A percentile compares a stretch with the other conserved stretches of the same genome.
Evolutionary conservation across 805 yeast genomes (phyloP).

Genomic region (Ogataea corticis): DNA sequence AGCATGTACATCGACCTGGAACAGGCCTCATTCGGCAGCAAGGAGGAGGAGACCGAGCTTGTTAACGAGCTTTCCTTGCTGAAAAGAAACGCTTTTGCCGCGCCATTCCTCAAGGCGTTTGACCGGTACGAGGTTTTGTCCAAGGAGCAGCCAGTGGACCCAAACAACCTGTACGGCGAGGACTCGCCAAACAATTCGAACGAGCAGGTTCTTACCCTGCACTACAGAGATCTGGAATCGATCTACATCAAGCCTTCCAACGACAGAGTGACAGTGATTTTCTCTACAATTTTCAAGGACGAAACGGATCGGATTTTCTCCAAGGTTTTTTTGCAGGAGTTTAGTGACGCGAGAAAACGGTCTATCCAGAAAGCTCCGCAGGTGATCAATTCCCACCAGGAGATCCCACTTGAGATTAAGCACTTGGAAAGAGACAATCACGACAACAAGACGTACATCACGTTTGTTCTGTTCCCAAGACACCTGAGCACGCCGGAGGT

Average conservation of each 20-base stretch:
- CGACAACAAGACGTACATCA: slow-evolving; percentile 45
- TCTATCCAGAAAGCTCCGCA: slow-evolving; percentile 98
- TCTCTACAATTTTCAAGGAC: slow-evolving; percentile 91
- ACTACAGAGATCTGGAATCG: slow-evolving; percentile 91
- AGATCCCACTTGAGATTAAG: slow-evolving; percentile 88
- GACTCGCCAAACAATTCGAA: slow-evolving; percentile 40
- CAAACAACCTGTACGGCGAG: slow-evolving; percentile 43
- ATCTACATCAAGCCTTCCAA: slow-evolving; percentile 88
- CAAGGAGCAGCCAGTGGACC: slow-evolving; percentile 37
- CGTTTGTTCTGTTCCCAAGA: slow-evolving; percentile 79
- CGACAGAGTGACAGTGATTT: slow-evolving; percentile 95
- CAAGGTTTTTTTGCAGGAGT: slow-evolving; percentile 87
- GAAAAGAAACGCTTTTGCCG: slow-evolving; percentile 86
- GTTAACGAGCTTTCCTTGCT: slow-evolving; percentile 69
- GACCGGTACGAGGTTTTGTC: slow-evolving; percentile 71
- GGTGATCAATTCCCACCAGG: slow-evolving; percentile 84
- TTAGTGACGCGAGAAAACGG: slow-evolving; percentile 93
- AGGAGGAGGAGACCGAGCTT: slow-evolving; percentile 51
- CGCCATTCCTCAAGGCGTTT: slow-evolving; percentile 89
- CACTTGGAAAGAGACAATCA: slow-evolving; percentile 41
- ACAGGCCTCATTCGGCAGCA: slow-evolving; percentile 28
- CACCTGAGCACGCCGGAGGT: slow-evolving; percentile 61
- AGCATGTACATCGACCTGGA: slow-evolving; percentile 66
- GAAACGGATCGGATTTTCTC: slow-evolving; percentile 94
- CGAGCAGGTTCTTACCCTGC: slow-evolving; percentile 64